phyloP scores from a whole-genome alignment of 2,329 filamentous ascomycete genomes.

The Knoxdaviesia capensis region DNA sequence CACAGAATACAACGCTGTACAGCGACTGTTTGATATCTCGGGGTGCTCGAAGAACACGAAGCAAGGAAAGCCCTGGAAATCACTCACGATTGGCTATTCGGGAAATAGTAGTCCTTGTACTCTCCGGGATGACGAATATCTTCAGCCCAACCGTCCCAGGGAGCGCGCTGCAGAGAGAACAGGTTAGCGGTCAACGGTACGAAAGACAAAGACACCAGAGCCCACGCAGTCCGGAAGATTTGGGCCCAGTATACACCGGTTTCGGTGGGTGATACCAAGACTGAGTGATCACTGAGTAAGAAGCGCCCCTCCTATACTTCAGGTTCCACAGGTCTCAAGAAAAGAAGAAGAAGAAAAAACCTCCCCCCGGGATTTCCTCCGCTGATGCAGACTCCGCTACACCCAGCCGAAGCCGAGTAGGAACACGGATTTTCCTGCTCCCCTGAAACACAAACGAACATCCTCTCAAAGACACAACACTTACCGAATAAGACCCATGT shows the following conservation, averaged over 20 bases:
- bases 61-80: not conserved
- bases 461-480: not conserved
- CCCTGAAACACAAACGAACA: too few species aligned
- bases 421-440: slow-evolving; percentile 1
- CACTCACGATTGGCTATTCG: slow-evolving; percentile 22
- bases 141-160: slow-evolving; percentile 28
- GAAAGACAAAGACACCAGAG: too few species aligned
- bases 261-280: too few species aligned
- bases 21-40: not conserved
- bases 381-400: too few species aligned
- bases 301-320: too few species aligned
- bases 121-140: slow-evolving; percentile 28
- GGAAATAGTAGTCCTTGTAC: slow-evolving; percentile 43
- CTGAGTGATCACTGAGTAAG: too few species aligned
- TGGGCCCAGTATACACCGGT: too few species aligned
- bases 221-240: too few species aligned
- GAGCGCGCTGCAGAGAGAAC: slow-evolving; percentile 11
- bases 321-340: too few species aligned
- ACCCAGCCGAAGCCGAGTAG: too few species aligned
- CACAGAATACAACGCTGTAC: not conserved
- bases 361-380: too few species aligned
- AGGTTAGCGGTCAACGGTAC: slow-evolving; percentile 1
- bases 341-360: too few species aligned
- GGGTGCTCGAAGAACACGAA: not conserved
- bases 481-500: slow-evolving; percentile 27